A percentile compares a stretch with the other conserved stretches of the same genome.
phyloP scores from a whole-genome alignment of 177 flowering plant species.

The Vitis hybrid region DNA sequence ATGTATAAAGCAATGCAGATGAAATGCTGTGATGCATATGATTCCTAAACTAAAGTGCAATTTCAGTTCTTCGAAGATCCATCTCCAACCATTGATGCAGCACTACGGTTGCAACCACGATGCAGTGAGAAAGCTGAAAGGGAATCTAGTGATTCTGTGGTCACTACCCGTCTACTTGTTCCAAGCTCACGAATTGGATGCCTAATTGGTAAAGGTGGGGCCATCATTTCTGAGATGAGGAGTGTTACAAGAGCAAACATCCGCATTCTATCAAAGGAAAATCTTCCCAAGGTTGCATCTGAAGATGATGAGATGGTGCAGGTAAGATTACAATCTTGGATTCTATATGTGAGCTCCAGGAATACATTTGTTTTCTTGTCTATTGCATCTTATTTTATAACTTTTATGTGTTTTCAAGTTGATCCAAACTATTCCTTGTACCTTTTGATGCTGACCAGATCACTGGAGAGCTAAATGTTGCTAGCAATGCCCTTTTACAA shows the following conservation, averaged over 20 bases:
- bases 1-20: neutral
- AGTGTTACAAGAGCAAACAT: slow-evolving; percentile 88
- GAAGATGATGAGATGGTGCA: slow-evolving; percentile 98
- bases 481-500: slow-evolving; percentile 68
- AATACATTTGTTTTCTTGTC: no score
- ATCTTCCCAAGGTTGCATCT: slow-evolving; percentile 83
- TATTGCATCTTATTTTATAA: no score
- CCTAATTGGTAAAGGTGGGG: slow-evolving; percentile 95
- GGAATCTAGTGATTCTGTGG: slow-evolving; percentile 74
- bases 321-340: slow-evolving; percentile 36
- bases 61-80: slow-evolving; percentile 68
- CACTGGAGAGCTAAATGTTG: slow-evolving; percentile 63
- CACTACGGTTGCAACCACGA: slow-evolving; percentile 83
- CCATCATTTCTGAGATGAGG: slow-evolving; percentile 88
- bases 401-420: no score
- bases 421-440: no score
- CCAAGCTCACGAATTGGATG: slow-evolving; percentile 90
- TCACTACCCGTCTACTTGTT: slow-evolving; percentile 88
- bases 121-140: slow-evolving; percentile 93
- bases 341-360: no score
- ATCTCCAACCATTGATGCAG: slow-evolving; percentile 87
- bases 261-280: slow-evolving; percentile 85
- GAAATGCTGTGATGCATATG: neutral
- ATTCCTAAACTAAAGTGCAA: neutral
- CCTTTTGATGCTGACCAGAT: neutral